Evolutionary conservation across 441 rosid genomes (phyloP), one percentile per base, ranked within the genome.

Genomic region (Theobroma grandiflorum): DNA sequence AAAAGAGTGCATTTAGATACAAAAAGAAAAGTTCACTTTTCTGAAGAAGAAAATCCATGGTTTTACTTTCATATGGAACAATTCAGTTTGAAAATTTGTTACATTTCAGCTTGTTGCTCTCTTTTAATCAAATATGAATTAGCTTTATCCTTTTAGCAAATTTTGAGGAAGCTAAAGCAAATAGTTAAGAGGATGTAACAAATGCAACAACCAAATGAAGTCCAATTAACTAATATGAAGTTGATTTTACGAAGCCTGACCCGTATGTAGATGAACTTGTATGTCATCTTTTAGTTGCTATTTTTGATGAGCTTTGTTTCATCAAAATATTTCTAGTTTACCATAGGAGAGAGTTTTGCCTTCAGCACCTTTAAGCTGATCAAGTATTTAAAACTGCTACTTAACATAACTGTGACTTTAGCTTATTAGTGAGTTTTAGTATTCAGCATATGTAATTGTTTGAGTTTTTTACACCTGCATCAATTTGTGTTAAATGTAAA

Each of bases 251-350:
- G 16, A 42, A 66, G 31, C 52, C 33, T 18, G 18, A 69, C 73
- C 22, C 45, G 53, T n/a, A 14, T 20, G 22, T 69, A 31, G 73
- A 45, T 69, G 40, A 45, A 33, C 16, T 50, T 26, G 11, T 45
- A 6, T 26, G 22, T 66, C 31, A 18, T 2, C 49, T 40, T 35
- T 66, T 69, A 26, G 74, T 47, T 69, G 20, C 38, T 22, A 22
- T 69, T 47, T 47, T 26, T 18, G 7, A 47, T 3, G 3, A 22
- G 57, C 4, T 67, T 69, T 22, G 10, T 47, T 12, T 43, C 40
- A 45, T 69, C 38, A 26, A 69, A 8, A 12, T 69, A 22, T 69
- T n/a, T 69, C 73, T 38, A 72, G 18, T 71, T 71, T 52, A 35
- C 15, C 42, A 7, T 15, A 37, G 11, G 15, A 38, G 43, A 4